A percentile compares a stretch with the other conserved stretches of the same genome.
These are phyloP conservation scores for Pichia sp. DNA, from an alignment of 1,139 yeast species.

Conservation along the genomic window DNA sequence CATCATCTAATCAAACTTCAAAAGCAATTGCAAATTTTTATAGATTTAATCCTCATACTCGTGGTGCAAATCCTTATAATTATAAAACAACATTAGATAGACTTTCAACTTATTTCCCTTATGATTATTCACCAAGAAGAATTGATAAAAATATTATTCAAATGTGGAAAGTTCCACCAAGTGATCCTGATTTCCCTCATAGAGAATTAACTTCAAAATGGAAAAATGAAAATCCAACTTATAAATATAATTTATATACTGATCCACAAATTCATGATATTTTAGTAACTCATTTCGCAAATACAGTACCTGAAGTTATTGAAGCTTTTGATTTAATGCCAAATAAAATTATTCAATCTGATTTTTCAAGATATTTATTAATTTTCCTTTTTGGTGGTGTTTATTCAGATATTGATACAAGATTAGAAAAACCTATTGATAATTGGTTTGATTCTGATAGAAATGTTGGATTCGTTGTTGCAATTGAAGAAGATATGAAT, in stretches of 20 bases:
- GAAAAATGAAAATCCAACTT: conserved; percentile 56
- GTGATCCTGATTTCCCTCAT: conserved; percentile 55
- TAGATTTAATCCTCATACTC: conserved; percentile 27
- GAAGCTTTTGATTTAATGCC: conserved; percentile 48
- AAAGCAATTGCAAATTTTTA: conserved; percentile 26
- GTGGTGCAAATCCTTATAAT: conserved; percentile 30
- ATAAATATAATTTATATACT: conserved; percentile 56
- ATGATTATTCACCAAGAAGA: conserved; percentile 30
- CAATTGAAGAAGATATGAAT: conserved; percentile 30
- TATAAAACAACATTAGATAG: conserved; percentile 28
- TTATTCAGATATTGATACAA: conserved; percentile 49
- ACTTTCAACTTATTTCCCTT: conserved; percentile 27
- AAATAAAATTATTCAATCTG: conserved; percentile 47
- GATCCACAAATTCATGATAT: conserved; percentile 39
- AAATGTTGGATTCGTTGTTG: conserved; percentile 32
- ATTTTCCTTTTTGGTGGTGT: conserved; percentile 51
- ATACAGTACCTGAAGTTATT: conserved; percentile 43
- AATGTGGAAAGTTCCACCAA: conserved; percentile 78
- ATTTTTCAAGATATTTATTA: conserved; percentile 48
- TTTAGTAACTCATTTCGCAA: conserved; percentile 24
- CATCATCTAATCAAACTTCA: conserved; percentile 20
- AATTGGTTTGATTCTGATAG: conserved; percentile 34
- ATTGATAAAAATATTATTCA: conserved; percentile 98
- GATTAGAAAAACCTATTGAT: conserved; percentile 29
- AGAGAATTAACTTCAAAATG: conserved; percentile 36